A percentile compares a stretch with the other conserved stretches of the same genome.
Conservation (phyloP, 2,329 filamentous ascomycete species). For the Coniella vitis region DNA sequence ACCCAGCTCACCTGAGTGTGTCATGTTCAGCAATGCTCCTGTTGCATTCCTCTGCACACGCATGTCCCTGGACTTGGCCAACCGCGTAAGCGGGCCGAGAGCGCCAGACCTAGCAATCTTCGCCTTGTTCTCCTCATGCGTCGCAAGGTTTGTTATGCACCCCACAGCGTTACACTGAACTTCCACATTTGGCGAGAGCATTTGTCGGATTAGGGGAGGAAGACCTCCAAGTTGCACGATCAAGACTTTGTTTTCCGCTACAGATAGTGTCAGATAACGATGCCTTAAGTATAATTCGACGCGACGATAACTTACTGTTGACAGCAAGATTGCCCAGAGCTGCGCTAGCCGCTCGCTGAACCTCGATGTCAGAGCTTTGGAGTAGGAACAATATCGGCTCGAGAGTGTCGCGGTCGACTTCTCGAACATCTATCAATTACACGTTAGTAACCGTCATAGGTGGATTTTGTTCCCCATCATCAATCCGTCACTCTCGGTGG, state of each 20-base stretch:
- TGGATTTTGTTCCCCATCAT: not conserved
- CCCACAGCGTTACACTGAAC: conserved; percentile 99
- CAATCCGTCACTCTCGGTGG: not conserved
- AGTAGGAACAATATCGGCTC: conserved; percentile 94
- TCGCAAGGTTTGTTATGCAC: conserved; percentile 96
- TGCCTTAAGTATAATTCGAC: not conserved
- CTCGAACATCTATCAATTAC: conserved; percentile 69
- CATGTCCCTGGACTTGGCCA: conserved; percentile 98
- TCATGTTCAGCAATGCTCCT: conserved; percentile 96
- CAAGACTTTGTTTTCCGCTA: conserved; percentile 94
- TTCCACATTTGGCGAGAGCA: conserved; percentile 96
- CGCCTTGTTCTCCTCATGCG: conserved; percentile 98
- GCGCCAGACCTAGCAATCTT: conserved; percentile 96
- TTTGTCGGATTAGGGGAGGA: conserved; percentile 88
- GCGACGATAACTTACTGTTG: conserved; percentile 61
- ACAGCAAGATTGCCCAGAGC: conserved; percentile 94
- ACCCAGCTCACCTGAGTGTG: conserved; percentile 72
- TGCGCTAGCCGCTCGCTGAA: conserved; percentile 92
- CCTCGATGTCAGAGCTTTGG: conserved; percentile 92
- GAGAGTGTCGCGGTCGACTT: conserved; percentile 90
- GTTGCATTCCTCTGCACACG: conserved; percentile 96
- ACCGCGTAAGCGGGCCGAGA: conserved; percentile 77
- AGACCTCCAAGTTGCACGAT: conserved; percentile 91
- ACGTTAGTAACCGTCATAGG: conserved; percentile 11
- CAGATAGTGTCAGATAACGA: conserved; percentile 33